phyloP scores from a whole-genome alignment of 371 early-diverging fungal genomes.

The Mucor velutinosus region DNA sequence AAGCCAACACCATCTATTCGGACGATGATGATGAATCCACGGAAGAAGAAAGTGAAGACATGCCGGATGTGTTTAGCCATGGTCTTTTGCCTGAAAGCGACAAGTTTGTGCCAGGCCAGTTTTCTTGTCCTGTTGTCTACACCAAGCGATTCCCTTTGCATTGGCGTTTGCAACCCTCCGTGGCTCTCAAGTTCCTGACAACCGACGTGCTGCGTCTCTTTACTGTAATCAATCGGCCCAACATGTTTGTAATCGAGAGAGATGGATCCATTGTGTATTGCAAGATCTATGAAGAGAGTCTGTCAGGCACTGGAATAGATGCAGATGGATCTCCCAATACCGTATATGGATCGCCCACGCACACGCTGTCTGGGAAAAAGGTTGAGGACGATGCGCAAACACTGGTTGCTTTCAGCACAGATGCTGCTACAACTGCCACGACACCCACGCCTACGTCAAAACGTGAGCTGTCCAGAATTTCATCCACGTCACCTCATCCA shows the following conservation, averaged over 20 bases:
- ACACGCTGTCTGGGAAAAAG: slow-evolving; percentile 3
- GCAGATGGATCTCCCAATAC: slow-evolving; percentile 14
- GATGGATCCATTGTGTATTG: slow-evolving; percentile 56
- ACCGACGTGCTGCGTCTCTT: slow-evolving; percentile 61
- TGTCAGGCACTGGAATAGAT: background rate
- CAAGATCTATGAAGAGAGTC: slow-evolving; percentile 41
- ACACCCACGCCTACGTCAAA: background rate
- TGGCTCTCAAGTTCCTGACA: slow-evolving; percentile 65
- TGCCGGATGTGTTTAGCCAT: slow-evolving; percentile 10
- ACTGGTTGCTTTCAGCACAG: slow-evolving; percentile 2
- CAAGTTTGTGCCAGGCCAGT: slow-evolving; percentile 63
- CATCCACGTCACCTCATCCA: slow-evolving; percentile 15
- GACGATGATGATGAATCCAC: slow-evolving; percentile 36
- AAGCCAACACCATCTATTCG: slow-evolving; percentile 20
- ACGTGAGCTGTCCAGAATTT: slow-evolving; percentile 9
- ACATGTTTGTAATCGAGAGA: slow-evolving; percentile 73
- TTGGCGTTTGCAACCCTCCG: slow-evolving; percentile 71
- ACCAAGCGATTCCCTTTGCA: slow-evolving; percentile 72
- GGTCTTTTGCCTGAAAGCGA: background rate
- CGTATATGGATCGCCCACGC: slow-evolving; percentile 11
- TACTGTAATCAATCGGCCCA: slow-evolving; percentile 69
- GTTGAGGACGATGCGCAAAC: slow-evolving; percentile 18
- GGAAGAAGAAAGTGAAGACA: slow-evolving; percentile 45
- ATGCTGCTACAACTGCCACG: background rate
- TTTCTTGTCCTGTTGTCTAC: slow-evolving; percentile 72